Conservation (phyloP, 2,329 filamentous ascomycete genomes). For the Aspergillus calidoustus region DNA sequence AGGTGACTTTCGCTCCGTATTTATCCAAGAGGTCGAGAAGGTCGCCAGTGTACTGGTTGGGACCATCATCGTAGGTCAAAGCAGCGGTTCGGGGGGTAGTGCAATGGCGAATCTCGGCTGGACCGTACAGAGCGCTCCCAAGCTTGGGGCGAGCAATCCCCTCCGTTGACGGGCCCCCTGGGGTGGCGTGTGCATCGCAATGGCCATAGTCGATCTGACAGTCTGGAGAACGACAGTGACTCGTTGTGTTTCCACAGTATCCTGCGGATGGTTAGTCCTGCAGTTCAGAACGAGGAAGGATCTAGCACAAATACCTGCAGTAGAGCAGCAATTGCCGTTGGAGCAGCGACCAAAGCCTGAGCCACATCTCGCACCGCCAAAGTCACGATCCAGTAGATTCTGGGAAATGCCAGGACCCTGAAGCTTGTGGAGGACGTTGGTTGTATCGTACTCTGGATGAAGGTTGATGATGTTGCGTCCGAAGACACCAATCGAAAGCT, state of each 20-base stretch:
- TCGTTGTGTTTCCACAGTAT: conserved; percentile 42
- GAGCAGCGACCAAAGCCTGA: conserved; percentile 39
- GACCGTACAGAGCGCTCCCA: conserved; percentile 43
- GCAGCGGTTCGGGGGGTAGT: conserved; percentile 63
- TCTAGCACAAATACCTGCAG: conserved; percentile 35
- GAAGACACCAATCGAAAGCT: conserved; percentile 21
- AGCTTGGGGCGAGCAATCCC: conserved; percentile 40
- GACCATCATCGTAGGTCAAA: conserved; percentile 71
- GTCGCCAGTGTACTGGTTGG: conserved; percentile 63
- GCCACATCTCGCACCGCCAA: conserved; percentile 39
- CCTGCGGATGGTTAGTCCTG: conserved; percentile 32
- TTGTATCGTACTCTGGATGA: conserved; percentile 13
- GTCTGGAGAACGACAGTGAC: conserved; percentile 47
- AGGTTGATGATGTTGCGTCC: conserved; percentile 21
- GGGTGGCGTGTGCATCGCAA: conserved; percentile 43
- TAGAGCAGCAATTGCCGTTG: conserved; percentile 44
- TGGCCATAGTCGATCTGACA: conserved; percentile 45
- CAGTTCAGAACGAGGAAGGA: background rate
- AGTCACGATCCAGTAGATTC: conserved; percentile 22
- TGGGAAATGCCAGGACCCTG: background rate
- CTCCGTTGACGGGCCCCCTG: conserved; percentile 41
- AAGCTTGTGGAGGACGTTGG: conserved; percentile 2
- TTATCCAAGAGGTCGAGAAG: conserved; percentile 64
- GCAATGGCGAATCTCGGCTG: conserved; percentile 43
- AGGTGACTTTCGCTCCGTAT: conserved; percentile 68